Percentiles rank a stretch among this genome's conserved stretches.
Evolutionary conservation across 2,329 filamentous ascomycete species (phyloP).

Genomic region (Exophiala oligosperma): DNA sequence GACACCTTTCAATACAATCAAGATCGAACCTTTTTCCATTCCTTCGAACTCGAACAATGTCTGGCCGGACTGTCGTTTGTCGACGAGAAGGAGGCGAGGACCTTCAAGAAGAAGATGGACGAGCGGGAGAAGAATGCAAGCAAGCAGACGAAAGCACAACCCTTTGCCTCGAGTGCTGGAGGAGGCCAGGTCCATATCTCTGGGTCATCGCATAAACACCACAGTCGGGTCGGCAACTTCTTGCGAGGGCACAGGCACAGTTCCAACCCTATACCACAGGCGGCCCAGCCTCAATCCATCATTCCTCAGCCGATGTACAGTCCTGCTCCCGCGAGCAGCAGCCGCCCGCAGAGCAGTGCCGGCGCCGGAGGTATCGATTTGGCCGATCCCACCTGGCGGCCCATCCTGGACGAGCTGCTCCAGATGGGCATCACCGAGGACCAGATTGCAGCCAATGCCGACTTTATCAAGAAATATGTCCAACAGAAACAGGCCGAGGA

Average conservation of each 20-base stretch:
- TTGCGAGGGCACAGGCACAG: constrained; percentile 52
- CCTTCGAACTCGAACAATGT: constrained; percentile 92
- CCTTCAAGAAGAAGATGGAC: constrained; percentile 96
- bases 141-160: constrained; percentile 77
- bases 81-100: constrained; percentile 96
- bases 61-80: constrained; percentile 87
- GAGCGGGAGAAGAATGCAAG: constrained; percentile 94
- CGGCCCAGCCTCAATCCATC: constrained; percentile 30
- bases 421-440: constrained; percentile 69
- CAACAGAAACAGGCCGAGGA: constrained; percentile 61
- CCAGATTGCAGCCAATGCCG: constrained; percentile 65
- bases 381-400: constrained; percentile 62
- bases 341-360: constrained; percentile 32
- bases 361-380: constrained; percentile 50
- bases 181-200: constrained; percentile 45
- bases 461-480: constrained; percentile 68
- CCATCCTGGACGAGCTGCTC: constrained; percentile 60
- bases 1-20: constrained; percentile 94
- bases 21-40: constrained; percentile 95
- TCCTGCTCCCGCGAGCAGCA: constrained; percentile 24
- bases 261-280: constrained; percentile 35
- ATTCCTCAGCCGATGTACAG: constrained; percentile 27
- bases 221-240: constrained; percentile 55
- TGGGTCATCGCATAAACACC: constrained; percentile 40
- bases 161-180: constrained; percentile 61